Evolutionary conservation across 2,329 filamentous ascomycete species (phyloP).

Genomic region (Fusarium tuaranense): DNA sequence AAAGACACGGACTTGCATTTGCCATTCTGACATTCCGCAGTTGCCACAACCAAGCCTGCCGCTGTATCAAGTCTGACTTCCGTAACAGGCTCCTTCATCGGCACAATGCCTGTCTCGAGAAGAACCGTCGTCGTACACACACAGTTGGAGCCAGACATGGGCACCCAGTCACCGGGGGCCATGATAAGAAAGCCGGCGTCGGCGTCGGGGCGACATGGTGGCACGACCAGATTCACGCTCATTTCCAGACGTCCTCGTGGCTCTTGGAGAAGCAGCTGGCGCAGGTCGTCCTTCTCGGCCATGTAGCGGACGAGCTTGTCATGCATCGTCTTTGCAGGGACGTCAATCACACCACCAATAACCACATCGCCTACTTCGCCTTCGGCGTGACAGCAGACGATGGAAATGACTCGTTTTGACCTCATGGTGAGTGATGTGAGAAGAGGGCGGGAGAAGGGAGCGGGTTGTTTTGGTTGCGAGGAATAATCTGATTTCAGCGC

Average conservation of each 20-base stretch:
- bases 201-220: conserved; percentile 57
- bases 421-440: background rate
- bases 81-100: conserved; percentile 58
- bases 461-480: background rate
- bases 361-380: conserved; percentile 62
- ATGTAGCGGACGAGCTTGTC: conserved; percentile 58
- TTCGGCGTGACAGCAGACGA: conserved; percentile 52
- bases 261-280: conserved; percentile 56
- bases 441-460: background rate
- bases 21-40: conserved; percentile 54
- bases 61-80: conserved; percentile 56
- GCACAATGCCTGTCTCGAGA: conserved; percentile 60
- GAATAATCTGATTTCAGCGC: background rate
- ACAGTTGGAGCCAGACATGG: conserved; percentile 57
- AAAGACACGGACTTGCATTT: conserved; percentile 59
- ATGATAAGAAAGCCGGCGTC: conserved; percentile 61
- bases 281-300: conserved; percentile 52
- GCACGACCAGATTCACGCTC: conserved; percentile 54
- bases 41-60: conserved; percentile 56
- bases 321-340: conserved; percentile 58
- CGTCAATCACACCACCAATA: conserved; percentile 58
- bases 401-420: conserved; percentile 30
- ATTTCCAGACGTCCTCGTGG: conserved; percentile 54
- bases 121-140: conserved; percentile 58
- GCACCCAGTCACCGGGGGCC: conserved; percentile 57